Evolutionary conservation across 257 asterid species (phyloP), one percentile per base, ranked within the genome.

Genomic region (Fraxinus anomala): DNA sequence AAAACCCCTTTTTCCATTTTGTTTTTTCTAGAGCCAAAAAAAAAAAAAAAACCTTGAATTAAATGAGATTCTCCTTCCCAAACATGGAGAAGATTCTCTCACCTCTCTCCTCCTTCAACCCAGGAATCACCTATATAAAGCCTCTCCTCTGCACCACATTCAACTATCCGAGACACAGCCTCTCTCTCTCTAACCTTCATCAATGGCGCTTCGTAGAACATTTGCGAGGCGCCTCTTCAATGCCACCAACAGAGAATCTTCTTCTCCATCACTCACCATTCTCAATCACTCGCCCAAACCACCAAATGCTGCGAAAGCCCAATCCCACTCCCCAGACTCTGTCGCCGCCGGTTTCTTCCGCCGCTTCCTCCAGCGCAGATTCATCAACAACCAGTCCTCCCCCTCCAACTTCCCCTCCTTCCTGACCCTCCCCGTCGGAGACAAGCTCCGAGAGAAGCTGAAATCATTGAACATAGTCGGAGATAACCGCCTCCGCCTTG

Each of bases 361-460:
- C 11, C 86, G 86, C 3, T 83, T 85, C 36, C 83, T 90, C 80
- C 97, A 87, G 70, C 88, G 80, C 3, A 89, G 93, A 12, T 81
- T 81, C 59, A 82, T 89, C 31, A 86, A 83, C 81, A 83, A 80
- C 86, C 92, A 84, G 68, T 78, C 89, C n/a, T 79, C 82, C 5
- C 71, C 89, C 36, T 56, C 24, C 74, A 69, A 70, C 76, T 65
- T 87, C 24, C 92, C 96, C 76, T 86, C 86, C 37, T 83, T 86
- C 82, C 84, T 90, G 33, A 67, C 56, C 14, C 56, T 88, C 39
- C 94, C 99, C 23, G 81, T 83, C 30, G 97, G 97, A 1, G 93
- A 90, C 0, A 87, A 85, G 70, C 89, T 92, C 74, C 74, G 97
- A 69, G 89, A 92, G 70, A 87, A 82, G 65, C 77, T 92, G 71